These are phyloP conservation scores for Spathaspora gorwiae DNA, from an alignment of 805 yeast genomes.

Conservation along the genomic window DNA sequence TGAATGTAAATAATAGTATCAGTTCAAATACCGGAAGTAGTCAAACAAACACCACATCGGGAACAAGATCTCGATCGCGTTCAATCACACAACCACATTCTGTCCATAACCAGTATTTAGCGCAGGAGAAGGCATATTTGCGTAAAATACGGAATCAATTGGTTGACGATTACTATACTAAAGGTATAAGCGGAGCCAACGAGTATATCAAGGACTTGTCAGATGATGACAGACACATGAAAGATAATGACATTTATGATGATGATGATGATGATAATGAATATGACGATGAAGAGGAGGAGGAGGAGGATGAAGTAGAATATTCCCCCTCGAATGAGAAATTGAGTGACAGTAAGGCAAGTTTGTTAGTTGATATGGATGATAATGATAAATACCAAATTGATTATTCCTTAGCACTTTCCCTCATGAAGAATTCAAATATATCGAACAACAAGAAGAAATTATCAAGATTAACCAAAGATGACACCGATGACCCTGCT, in stretches of 20 bases:
- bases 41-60: not conserved
- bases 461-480: constrained; percentile 33
- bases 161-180: constrained; percentile 68
- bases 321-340: not conserved
- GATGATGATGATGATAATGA: constrained; percentile 11
- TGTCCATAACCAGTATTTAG: constrained; percentile 32
- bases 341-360: constrained; percentile 12
- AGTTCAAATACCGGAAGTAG: too few species aligned
- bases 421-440: constrained; percentile 29
- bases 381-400: constrained; percentile 42
- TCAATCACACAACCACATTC: constrained; percentile 14
- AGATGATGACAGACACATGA: constrained; percentile 4
- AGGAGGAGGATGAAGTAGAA: not conserved
- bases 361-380: constrained; percentile 36
- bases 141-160: constrained; percentile 56
- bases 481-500: constrained; percentile 39
- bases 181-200: constrained; percentile 49
- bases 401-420: constrained; percentile 39
- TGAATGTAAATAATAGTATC: too few species aligned
- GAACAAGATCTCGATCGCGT: constrained; percentile 12
- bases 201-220: constrained; percentile 20
- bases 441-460: constrained; percentile 27
- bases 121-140: constrained; percentile 66
- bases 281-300: not conserved
- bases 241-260: not conserved